These are phyloP conservation scores for Tolypocladium inflatum DNA, from an alignment of 2,329 filamentous ascomycete genomes.

Conservation along the genomic window DNA sequence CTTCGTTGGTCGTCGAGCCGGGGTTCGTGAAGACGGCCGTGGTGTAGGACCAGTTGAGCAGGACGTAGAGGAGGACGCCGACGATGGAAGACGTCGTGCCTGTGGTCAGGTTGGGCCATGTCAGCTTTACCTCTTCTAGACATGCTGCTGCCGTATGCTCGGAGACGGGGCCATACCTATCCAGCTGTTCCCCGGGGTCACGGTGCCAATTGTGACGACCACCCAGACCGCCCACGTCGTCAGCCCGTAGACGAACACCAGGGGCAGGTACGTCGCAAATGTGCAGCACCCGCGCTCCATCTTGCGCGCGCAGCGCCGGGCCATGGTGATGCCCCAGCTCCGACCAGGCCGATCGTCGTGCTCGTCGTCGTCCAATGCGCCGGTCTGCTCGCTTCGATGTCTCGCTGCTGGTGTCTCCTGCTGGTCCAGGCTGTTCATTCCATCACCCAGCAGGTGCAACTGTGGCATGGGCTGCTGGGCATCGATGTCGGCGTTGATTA, in stretches of 20 bases:
- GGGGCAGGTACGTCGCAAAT: conserved; percentile 72
- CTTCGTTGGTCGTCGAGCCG: conserved; percentile 56
- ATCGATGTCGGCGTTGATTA: not conserved
- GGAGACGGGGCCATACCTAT: conserved; percentile 33
- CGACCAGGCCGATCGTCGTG: conserved; percentile 5
- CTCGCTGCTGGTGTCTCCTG: not conserved
- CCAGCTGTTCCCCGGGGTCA: conserved; percentile 41
- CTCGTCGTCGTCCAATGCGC: conserved; percentile 7
- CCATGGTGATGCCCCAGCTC: conserved; percentile 26
- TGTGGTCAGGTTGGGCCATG: conserved; percentile 16
- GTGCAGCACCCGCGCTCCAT: conserved; percentile 78
- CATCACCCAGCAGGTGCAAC: not conserved
- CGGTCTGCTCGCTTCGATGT: not conserved
- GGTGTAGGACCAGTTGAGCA: conserved; percentile 85
- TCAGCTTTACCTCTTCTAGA: not conserved
- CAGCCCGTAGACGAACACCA: conserved; percentile 78
- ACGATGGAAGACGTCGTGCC: conserved; percentile 48
- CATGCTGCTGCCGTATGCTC: not conserved
- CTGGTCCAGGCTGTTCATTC: not conserved
- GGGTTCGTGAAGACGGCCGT: conserved; percentile 89
- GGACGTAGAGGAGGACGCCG: conserved; percentile 61
- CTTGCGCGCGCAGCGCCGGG: conserved; percentile 55
- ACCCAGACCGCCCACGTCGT: conserved; percentile 96
- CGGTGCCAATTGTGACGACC: conserved; percentile 61
- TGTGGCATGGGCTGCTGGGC: not conserved